Percentiles rank a stretch among this genome's conserved stretches.
Evolutionary conservation across 768 basidiomycete genomes (phyloP).

Genomic region (Leccinum sublutescens): DNA sequence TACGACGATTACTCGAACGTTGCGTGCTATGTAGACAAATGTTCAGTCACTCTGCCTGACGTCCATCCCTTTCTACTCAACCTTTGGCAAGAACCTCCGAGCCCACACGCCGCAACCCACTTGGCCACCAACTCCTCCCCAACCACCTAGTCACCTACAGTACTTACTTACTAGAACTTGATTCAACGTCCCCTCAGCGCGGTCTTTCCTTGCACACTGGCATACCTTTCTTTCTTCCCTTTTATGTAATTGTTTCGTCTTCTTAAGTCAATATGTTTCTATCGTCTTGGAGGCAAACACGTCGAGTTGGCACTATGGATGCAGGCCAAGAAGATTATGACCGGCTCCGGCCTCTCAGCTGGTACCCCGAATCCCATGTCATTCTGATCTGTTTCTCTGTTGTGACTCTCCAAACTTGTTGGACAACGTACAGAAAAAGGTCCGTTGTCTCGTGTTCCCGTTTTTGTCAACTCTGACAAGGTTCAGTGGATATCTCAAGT

Average conservation of each 20-base stretch:
- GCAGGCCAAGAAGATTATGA: constrained; percentile 99
- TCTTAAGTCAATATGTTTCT: constrained; percentile 88
- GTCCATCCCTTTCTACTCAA: too few species aligned
- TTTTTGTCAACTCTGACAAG: constrained; percentile 5
- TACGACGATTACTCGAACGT: too few species aligned
- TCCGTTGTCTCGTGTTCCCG: constrained; percentile 35
- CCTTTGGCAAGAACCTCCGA: too few species aligned
- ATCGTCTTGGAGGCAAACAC: constrained; percentile 99
- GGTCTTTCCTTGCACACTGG: too few species aligned
- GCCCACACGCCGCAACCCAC: too few species aligned
- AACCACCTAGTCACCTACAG: too few species aligned
- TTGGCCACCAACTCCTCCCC: too few species aligned
- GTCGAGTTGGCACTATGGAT: constrained; percentile 98
- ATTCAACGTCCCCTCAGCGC: too few species aligned
- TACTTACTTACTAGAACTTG: too few species aligned
- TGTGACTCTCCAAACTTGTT: constrained; percentile 92
- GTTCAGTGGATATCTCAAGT: constrained; percentile 97
- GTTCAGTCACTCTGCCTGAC: too few species aligned
- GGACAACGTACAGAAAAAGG: constrained; percentile 99
- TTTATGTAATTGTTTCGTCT: neutral
- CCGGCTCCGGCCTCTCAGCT: constrained; percentile 89
- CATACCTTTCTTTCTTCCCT: too few species aligned
- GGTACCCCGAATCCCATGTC: constrained; percentile 96
- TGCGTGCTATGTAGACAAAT: too few species aligned
- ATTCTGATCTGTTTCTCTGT: constrained; percentile 99